phyloP scores from a whole-genome alignment of 2,329 filamentous ascomycete species.

The Penicillium capsulatum region DNA sequence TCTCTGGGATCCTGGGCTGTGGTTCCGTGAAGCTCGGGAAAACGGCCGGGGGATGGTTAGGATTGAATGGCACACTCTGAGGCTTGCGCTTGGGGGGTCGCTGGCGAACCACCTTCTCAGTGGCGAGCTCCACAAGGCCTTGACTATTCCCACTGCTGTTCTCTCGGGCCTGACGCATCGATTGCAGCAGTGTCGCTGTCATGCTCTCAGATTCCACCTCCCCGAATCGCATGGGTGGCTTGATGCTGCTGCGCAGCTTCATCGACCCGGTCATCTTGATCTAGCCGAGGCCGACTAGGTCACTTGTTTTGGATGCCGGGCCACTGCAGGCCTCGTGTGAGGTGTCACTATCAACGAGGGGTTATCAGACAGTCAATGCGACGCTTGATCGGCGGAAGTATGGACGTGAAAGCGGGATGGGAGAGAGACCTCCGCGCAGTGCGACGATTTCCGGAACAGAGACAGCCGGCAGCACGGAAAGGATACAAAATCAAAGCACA shows the following conservation, averaged over 20 bases:
- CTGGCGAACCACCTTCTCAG: no score
- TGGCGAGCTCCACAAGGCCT: not conserved
- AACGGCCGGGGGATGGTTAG: constrained; percentile 38
- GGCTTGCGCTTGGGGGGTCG: not conserved
- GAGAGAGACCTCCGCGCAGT: no score
- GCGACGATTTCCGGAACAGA: no score
- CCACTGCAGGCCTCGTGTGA: no score
- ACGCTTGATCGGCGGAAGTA: no score
- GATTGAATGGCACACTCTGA: constrained; percentile 28
- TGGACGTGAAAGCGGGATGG: no score
- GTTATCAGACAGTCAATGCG: no score
- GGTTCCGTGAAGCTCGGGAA: constrained; percentile 38
- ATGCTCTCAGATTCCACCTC: constrained; percentile 21
- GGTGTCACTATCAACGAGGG: no score
- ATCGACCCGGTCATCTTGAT: constrained; percentile 21
- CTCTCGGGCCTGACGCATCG: constrained; percentile 3
- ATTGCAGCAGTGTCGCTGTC: constrained; percentile 10
- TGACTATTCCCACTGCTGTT: not conserved
- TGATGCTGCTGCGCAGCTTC: constrained; percentile 33
- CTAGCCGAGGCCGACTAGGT: no score
- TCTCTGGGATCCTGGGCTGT: not conserved
- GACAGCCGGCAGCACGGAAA: no score
- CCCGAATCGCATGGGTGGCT: constrained; percentile 27
- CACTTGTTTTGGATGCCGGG: no score
- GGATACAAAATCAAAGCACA: no score